Evolutionary conservation across 768 basidiomycete species (phyloP).

Genomic region (Trametes sanguinea): DNA sequence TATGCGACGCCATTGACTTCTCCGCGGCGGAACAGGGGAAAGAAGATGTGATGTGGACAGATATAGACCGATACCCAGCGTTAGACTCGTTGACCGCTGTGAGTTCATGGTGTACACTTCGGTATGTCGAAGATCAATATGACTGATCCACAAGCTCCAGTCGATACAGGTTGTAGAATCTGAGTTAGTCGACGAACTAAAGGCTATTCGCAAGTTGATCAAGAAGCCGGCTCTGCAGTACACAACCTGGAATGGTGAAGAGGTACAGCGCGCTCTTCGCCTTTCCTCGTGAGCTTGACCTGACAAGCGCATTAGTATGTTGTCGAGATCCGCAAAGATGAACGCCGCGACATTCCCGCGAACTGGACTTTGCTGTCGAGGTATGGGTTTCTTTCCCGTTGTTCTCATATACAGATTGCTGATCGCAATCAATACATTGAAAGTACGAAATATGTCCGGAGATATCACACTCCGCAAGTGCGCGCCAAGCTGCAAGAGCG

Average conservation of each 20-base stretch:
- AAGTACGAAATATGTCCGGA: conserved; percentile 70
- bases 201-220: conserved; percentile 65
- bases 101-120: conserved; percentile 26
- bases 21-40: conserved; percentile 64
- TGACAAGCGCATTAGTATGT: conserved; percentile 55
- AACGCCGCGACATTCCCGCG: conserved; percentile 45
- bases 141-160: conserved; percentile 38
- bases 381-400: conserved; percentile 36
- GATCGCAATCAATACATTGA: no score
- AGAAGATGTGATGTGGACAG: conserved; percentile 71
- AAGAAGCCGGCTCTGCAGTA: conserved; percentile 75
- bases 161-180: conserved; percentile 65
- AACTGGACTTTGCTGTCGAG: conserved; percentile 70
- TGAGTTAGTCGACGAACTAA: conserved; percentile 75
- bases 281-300: neutral
- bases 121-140: neutral
- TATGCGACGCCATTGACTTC: conserved; percentile 59
- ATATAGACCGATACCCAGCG: conserved; percentile 50
- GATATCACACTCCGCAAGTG: conserved; percentile 78
- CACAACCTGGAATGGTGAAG: conserved; percentile 64
- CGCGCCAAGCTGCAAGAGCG: conserved; percentile 64
- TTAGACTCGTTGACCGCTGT: conserved; percentile 66
- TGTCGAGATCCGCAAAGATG: conserved; percentile 72
- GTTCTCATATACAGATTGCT: neutral
- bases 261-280: conserved; percentile 47